Evolutionary conservation across 2,329 filamentous ascomycete species (phyloP).

Genomic region (Cercospora nicotianae): DNA sequence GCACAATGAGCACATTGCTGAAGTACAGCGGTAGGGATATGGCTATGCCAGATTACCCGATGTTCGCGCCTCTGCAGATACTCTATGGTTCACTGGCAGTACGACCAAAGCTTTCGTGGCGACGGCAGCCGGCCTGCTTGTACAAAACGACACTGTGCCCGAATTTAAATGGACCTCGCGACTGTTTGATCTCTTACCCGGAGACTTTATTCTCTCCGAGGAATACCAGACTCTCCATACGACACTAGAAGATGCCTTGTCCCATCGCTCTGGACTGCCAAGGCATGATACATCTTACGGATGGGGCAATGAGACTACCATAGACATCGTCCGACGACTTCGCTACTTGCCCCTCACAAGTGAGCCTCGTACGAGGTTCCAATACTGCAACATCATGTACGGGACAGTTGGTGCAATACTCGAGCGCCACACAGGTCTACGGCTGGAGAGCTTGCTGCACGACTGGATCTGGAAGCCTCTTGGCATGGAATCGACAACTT

Average conservation of each 20-base stretch:
- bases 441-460: constrained; percentile 46
- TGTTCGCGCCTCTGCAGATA: constrained; percentile 25
- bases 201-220: constrained; percentile 35
- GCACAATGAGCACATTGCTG: background rate
- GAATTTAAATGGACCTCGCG: constrained; percentile 37
- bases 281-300: constrained; percentile 26
- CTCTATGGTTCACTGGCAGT: constrained; percentile 31
- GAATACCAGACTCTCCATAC: constrained; percentile 31
- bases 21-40: constrained; percentile 12
- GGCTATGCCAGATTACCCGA: constrained; percentile 16
- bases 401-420: constrained; percentile 48
- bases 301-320: constrained; percentile 10
- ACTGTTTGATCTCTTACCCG: constrained; percentile 35
- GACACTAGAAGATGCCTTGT: constrained; percentile 38
- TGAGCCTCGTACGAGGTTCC: constrained; percentile 49
- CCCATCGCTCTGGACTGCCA: constrained; percentile 38
- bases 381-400: constrained; percentile 57
- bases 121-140: constrained; percentile 24
- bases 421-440: constrained; percentile 44
- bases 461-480: constrained; percentile 50
- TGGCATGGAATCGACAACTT: constrained; percentile 49
- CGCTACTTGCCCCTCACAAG: constrained; percentile 48
- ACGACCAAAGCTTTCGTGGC: constrained; percentile 35
- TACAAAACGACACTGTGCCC: constrained; percentile 9
- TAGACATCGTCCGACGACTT: constrained; percentile 43